Evolutionary conservation across 768 basidiomycete genomes (phyloP).

Genomic region (Boletus edulis): DNA sequence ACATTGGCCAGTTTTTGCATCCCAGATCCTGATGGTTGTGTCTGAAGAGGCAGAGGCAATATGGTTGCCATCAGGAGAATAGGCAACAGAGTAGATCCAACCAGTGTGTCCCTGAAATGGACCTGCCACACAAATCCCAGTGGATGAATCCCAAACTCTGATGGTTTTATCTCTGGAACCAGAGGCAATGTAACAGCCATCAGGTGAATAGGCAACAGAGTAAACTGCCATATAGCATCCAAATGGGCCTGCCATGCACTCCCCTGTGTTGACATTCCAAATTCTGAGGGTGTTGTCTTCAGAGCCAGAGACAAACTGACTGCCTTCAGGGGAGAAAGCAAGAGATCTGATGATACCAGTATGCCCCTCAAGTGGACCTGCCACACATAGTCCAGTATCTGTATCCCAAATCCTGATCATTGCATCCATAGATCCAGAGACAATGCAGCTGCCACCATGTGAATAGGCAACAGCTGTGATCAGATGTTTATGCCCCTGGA

Average conservation of each 20-base stretch:
- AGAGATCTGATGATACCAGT: neutral
- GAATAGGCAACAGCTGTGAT: conserved; percentile 17
- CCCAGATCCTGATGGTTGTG: conserved; percentile 18
- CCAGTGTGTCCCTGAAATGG: conserved; percentile 6
- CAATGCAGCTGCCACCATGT: conserved; percentile 20
- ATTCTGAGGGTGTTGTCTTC: conserved; percentile 3
- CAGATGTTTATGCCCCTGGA: conserved; percentile 2
- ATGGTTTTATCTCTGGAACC: conserved; percentile 13
- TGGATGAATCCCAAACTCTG: conserved; percentile 17
- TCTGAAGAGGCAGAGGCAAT: conserved; percentile 27
- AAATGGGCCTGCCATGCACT: conserved; percentile 7
- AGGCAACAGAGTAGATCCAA: conserved; percentile 15
- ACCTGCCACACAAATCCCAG: conserved; percentile 7
- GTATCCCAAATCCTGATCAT: conserved; percentile 18
- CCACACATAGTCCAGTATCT: conserved; percentile 4
- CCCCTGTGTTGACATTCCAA: conserved; percentile 13
- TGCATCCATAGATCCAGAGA: conserved; percentile 14
- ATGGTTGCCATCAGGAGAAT: conserved; percentile 23
- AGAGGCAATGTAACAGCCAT: conserved; percentile 17
- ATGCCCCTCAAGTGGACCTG: conserved; percentile 6
- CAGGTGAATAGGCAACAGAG: conserved; percentile 25
- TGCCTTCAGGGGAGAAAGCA: conserved; percentile 15
- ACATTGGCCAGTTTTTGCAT: conserved; percentile 11
- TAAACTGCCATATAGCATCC: neutral
- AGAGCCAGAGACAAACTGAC: conserved; percentile 12